Evolutionary conservation across 352 stramenopile species (phyloP).

Genomic region (Vaucheria bursata): DNA sequence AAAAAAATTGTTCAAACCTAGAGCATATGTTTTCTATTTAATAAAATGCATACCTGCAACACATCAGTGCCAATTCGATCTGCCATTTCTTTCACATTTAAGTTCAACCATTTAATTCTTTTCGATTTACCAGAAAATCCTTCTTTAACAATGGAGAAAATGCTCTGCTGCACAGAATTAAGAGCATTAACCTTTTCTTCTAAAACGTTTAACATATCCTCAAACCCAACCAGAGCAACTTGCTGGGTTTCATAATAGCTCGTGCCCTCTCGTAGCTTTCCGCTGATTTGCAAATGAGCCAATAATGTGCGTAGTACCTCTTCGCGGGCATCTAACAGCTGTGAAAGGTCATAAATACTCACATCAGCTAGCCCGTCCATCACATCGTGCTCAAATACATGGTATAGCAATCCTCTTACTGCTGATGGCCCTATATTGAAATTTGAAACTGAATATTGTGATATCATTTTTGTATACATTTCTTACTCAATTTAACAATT

Average conservation of each 20-base stretch:
- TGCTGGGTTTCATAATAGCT: conserved; percentile 31
- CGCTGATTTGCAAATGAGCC: conserved; percentile 41
- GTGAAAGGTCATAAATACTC: conserved; percentile 33
- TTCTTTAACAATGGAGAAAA: not conserved
- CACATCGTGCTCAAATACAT: not conserved
- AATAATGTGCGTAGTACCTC: conserved; percentile 39
- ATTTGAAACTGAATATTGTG: no score
- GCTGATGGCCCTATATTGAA: no score
- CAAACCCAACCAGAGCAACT: conserved; percentile 2
- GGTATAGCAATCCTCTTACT: not conserved
- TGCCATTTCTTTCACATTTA: conserved; percentile 19
- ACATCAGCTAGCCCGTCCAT: conserved; percentile 21
- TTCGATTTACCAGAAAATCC: not conserved
- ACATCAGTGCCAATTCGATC: conserved; percentile 14
- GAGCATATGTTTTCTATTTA: not conserved
- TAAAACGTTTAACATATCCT: not conserved
- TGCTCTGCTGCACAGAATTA: not conserved
- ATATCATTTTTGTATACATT: no score
- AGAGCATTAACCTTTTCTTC: not conserved
- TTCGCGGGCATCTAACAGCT: conserved; percentile 36
- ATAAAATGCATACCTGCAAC: conserved; percentile 13
- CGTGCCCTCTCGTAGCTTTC: conserved; percentile 21
- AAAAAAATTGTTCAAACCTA: not conserved
- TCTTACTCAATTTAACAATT: no score
- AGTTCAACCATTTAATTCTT: conserved; percentile 25